Conservation (phyloP, 345 rosid genomes). For the Boechera retrofracta region DNA sequence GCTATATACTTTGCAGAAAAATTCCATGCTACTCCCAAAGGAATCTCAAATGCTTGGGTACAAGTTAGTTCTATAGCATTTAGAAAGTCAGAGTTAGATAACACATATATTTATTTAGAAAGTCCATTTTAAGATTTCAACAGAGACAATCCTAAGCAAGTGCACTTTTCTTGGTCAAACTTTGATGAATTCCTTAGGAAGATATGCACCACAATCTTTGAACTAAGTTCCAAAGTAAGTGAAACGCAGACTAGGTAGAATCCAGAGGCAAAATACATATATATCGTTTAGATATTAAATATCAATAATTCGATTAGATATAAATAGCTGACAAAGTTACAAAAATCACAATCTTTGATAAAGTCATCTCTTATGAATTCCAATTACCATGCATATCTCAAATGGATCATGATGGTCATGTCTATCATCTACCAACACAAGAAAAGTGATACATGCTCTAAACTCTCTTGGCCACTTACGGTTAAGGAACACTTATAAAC, state of each 20-base stretch:
- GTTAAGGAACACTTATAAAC: not conserved
- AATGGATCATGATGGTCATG: not conserved
- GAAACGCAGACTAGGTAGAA: not conserved
- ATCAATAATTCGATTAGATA: no score
- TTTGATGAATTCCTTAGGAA: not conserved
- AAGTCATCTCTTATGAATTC: not conserved
- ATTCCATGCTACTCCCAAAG: not conserved
- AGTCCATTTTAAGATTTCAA: not conserved
- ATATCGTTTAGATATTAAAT: no score
- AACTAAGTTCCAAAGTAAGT: not conserved
- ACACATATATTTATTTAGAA: not conserved
- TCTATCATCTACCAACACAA: not conserved
- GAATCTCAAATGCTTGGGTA: not conserved
- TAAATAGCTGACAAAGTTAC: not conserved
- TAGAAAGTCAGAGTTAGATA: not conserved
- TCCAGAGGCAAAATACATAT: not conserved
- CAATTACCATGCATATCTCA: not conserved
- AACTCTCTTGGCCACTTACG: not conserved
- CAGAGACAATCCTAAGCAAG: not conserved
- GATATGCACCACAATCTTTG: not conserved
- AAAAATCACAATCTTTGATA: not conserved
- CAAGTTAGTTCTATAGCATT: not conserved
- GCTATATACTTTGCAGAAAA: not conserved
- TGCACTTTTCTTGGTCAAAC: not conserved
- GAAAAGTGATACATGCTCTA: not conserved